These are phyloP conservation scores for Xerocomellus intermedius DNA, from an alignment of 768 basidiomycete species.

Conservation along the genomic window DNA sequence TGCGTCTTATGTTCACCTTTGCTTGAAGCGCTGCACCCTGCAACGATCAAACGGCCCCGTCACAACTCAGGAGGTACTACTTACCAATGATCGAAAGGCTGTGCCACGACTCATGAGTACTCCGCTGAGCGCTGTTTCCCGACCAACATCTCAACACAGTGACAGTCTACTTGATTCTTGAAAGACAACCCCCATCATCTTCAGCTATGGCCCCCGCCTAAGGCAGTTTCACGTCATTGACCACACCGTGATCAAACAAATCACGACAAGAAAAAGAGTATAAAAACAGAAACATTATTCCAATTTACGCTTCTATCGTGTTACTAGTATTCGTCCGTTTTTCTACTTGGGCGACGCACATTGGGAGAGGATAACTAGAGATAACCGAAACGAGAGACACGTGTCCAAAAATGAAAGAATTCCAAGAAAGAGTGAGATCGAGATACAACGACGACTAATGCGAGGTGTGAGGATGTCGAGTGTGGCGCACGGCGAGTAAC, in stretches of 20 bases:
- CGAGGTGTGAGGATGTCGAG: background rate
- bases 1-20: background rate
- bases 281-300: background rate
- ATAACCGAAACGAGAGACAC: background rate
- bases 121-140: no score
- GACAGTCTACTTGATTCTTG: no score
- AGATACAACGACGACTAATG: slow-evolving; percentile 4
- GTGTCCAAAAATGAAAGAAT: background rate
- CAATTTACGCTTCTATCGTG: slow-evolving; percentile 1
- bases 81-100: background rate
- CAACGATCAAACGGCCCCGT: slow-evolving; percentile 2
- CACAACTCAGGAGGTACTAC: background rate
- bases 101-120: background rate
- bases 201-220: no score
- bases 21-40: background rate
- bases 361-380: background rate
- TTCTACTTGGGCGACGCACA: background rate
- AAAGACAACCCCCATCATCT: no score
- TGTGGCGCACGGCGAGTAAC: background rate
- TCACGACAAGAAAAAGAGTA: background rate
- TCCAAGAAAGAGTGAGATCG: background rate
- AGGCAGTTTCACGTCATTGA: background rate
- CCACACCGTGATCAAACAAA: background rate
- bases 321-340: background rate
- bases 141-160: no score